Evolutionary conservation across 495 filamentous ascomycete species (phyloP), one percentile per base, ranked within the genome.

Genomic region (Hypoxylon cercidicola): DNA sequence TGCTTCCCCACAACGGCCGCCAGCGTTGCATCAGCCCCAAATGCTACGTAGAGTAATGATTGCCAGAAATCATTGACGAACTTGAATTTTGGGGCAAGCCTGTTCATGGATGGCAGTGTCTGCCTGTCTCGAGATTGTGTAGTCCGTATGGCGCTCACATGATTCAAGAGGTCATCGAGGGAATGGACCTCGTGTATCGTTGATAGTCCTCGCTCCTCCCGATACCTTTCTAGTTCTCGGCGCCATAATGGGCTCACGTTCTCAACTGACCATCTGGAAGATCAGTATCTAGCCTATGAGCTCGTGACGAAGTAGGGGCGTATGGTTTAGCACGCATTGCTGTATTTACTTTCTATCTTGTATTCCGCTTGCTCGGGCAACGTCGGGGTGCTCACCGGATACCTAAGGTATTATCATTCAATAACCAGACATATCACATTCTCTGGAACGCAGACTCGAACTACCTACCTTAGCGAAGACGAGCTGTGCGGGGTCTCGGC

Each of bases 1-100:
- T 65, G 55, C 68, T 71, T n/a, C 68, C 68, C 68, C 68, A 71
- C 41, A 71, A 69, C 51, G 3, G 66, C 66, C 9, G 68, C 59
- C 11, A 65, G 21, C 32, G 51, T 62, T 51, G 68, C 30, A 62
- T 71, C 64, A 11, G 65, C 69, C 16, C 66, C 66, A 47, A 66
- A 69, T 45, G 35, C 64, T 28, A 65, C n/a, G n/a, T n/a, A n/a
- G 43, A 11, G 69, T 55, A n/a, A 72, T 52, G 10, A 72, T 54
- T 13, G 65, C 66, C 60, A 55, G 30, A 72, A 72, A 34, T 65
- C 57, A 46, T 66, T 54, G 0, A 71, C 58, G 41, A 58, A 58
- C 18, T 50, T 50, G 19, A 58, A 30, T 13, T 28, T 58, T 18
- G 54, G 54, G 7, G 55, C 63, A 18, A 70, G 55, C 18, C 62